Percentiles rank a stretch among this genome's conserved stretches.
phyloP scores from a whole-genome alignment of 495 filamentous ascomycete genomes.

The Podospora pseudopauciseta region DNA sequence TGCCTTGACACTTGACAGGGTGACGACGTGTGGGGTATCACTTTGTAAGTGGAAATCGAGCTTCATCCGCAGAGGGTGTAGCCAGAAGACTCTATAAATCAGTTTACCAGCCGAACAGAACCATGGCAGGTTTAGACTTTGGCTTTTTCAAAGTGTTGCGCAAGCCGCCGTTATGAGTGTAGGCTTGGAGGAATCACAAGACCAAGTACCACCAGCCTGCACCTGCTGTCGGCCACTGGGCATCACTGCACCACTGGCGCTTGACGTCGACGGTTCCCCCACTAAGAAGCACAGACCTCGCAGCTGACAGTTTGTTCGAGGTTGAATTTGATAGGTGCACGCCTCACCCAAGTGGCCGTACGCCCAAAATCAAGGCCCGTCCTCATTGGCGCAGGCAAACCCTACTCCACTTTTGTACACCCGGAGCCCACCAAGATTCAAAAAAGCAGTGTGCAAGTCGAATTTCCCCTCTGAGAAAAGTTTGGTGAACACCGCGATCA shows the following conservation, averaged over 20 bases:
- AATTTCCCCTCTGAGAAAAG: constrained; percentile 34
- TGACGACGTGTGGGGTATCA: background rate
- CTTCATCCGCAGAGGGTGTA: background rate
- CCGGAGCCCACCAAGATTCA: constrained; percentile 36
- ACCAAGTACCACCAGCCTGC: background rate
- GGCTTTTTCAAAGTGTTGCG: background rate
- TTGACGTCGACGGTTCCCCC: constrained; percentile 26
- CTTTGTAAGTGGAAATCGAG: background rate
- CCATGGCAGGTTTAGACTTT: background rate
- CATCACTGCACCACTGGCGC: constrained; percentile 12
- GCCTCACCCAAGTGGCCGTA: background rate
- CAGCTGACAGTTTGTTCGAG: background rate
- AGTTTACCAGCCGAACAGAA: background rate
- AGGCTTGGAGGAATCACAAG: constrained; percentile 1
- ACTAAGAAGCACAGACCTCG: constrained; percentile 10
- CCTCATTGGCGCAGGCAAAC: constrained; percentile 26
- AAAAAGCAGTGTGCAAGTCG: constrained; percentile 32
- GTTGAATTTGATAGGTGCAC: constrained; percentile 10
- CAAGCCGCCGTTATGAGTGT: background rate
- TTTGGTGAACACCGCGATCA: constrained; percentile 31
- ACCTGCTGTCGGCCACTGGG: background rate
- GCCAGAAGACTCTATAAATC: background rate
- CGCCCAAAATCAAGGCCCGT: background rate
- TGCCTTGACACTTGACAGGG: background rate
- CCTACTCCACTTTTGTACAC: constrained; percentile 31